phyloP scores from a whole-genome alignment of 768 basidiomycete species.

The Rhodosporidiobolus sp. region DNA sequence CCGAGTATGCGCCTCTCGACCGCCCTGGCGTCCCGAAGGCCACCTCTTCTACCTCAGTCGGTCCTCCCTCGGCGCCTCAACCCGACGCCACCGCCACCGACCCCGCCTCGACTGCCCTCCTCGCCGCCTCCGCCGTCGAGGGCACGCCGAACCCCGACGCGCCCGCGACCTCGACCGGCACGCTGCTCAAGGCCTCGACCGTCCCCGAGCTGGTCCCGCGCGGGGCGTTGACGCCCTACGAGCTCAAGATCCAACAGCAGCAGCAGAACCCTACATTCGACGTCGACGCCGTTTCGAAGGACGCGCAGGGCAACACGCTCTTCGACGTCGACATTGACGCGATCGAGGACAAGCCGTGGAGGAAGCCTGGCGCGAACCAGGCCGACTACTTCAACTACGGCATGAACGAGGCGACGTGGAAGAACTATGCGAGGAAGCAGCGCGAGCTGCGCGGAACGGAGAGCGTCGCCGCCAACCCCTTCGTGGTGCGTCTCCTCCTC shows the following conservation, averaged over 20 bases:
- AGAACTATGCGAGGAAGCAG: conserved; percentile 80
- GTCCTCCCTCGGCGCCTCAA: conserved; percentile 56
- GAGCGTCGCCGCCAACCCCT: conserved; percentile 70
- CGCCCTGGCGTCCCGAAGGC: conserved; percentile 29
- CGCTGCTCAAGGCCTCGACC: conserved; percentile 38
- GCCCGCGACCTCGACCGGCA: conserved; percentile 14
- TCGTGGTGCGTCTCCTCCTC: conserved; percentile 46
- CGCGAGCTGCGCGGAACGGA: conserved; percentile 74
- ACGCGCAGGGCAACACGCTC: conserved; percentile 41
- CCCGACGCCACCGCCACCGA: conserved; percentile 76
- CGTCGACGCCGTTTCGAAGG: conserved; percentile 41
- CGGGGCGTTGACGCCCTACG: conserved; percentile 41
- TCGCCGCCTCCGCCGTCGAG: conserved; percentile 36
- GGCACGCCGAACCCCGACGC: not conserved
- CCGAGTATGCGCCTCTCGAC: conserved; percentile 44
- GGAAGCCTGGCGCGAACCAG: conserved; percentile 83
- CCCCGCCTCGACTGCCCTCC: conserved; percentile 53
- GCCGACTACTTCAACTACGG: conserved; percentile 99
- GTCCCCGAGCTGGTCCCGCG: conserved; percentile 40
- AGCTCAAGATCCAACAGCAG: conserved; percentile 38
- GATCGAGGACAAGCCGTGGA: conserved; percentile 59
- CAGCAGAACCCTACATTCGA: conserved; percentile 45
- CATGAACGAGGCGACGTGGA: conserved; percentile 95
- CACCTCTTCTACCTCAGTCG: conserved; percentile 44
- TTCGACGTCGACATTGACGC: conserved; percentile 45